Evolutionary conservation across 257 asterid species (phyloP).

Genomic region (Buddleja alternifolia): DNA sequence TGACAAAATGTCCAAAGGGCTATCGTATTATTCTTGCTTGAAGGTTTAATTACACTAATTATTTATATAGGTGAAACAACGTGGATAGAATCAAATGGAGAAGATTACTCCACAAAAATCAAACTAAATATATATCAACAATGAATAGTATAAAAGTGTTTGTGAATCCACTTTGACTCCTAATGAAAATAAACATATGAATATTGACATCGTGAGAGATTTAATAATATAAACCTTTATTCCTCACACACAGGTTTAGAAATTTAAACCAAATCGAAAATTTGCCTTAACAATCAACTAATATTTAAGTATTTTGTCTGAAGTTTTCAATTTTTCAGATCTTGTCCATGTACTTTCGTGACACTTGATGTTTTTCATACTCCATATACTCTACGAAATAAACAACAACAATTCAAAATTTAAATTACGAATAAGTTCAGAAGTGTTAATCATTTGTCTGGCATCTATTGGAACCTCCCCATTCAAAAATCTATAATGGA

Average conservation of each 20-base stretch:
- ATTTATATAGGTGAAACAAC: no score
- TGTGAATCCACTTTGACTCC: no score
- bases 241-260: neutral
- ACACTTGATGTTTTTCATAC: neutral
- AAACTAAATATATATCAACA: no score
- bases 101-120: no score
- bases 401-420: neutral
- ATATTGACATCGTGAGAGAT: neutral
- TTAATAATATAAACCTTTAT: neutral
- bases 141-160: no score
- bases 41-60: no score
- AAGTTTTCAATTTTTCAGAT: neutral
- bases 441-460: neutral
- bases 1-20: no score
- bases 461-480: neutral
- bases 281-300: neutral
- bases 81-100: no score
- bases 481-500: neutral
- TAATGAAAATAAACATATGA: no score
- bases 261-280: neutral
- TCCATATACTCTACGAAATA: neutral
- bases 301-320: no score
- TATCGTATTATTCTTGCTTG: no score
- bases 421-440: neutral
- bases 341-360: neutral